Base-by-base conservation (phyloP, 169 alveolate genomes). In the Cryptosporidium ubiquitum region DNA sequence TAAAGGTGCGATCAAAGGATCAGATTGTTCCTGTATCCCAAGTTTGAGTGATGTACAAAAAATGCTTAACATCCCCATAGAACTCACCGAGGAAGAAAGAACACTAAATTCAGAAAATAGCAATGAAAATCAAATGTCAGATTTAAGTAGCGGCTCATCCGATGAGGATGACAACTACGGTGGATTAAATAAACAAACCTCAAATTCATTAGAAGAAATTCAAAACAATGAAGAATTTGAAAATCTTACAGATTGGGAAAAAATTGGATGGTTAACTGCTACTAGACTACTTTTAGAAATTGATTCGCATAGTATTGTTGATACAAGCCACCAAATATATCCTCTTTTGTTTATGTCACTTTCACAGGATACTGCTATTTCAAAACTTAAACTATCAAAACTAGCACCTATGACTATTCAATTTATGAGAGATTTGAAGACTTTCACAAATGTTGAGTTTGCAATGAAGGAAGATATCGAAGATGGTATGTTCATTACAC, bases 321-420 rank as follows among this genome's bases (percentile, higher is more conserved):
- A 91, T 55, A 69, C 94, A 3, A 33, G 73, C 18, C 93, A 79
- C 66, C 94, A 92, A 69, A 64, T 85, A 37, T 64, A 91, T 60
- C 85, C 94, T 2, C 55, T 92, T 33, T 64, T 85, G 52, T 92
- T 92, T 69, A 91, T 91, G 86, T 91, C 94, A 4, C 84, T 91
- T 26, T 92, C 94, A 6, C 92, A 85, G 6, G 94, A 92, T 23
- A 69, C 92, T 18, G 69, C 60, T 51, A 69, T 58, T 6, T 84
- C 91, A 64, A 60, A 91, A 85, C 93, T 92, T 39, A 44, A 70
- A 26, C 84, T 92, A 58, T 86, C 93, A 52, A 85, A 86, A 16
- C 84, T 92, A 58, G 68, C 93, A 31, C 94, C 93, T 26, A 70
- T 74, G 39, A 71, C 93, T 20, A 84, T 91, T 18, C 92, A 91